A percentile compares a stretch with the other conserved stretches of the same genome.
Evolutionary conservation across 2,329 filamentous ascomycete genomes (phyloP).

Genomic region (Oidium heveae): DNA sequence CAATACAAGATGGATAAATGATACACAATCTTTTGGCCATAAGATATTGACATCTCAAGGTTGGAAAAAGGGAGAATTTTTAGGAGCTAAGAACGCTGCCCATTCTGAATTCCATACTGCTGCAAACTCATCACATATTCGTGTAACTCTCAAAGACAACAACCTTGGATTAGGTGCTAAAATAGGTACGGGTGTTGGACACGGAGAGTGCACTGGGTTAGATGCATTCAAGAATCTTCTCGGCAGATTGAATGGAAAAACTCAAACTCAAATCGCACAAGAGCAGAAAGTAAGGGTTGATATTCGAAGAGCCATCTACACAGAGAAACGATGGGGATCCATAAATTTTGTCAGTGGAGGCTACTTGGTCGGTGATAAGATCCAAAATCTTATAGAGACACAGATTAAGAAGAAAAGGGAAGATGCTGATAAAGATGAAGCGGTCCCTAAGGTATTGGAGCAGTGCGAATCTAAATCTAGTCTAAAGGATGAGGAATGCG

Average conservation of each 20-base stretch:
- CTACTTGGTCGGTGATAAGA: slow-evolving; percentile 32
- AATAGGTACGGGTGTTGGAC: slow-evolving; percentile 36
- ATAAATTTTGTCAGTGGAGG: slow-evolving; percentile 82
- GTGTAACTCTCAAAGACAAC: slow-evolving; percentile 69
- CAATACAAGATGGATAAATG: slow-evolving; percentile 77
- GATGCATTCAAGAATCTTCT: slow-evolving; percentile 70
- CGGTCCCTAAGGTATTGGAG: slow-evolving; percentile 3
- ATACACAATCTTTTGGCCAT: slow-evolving; percentile 65
- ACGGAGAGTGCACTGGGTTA: slow-evolving; percentile 56
- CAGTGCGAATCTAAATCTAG: slow-evolving; percentile 3
- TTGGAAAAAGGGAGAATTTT: slow-evolving; percentile 64
- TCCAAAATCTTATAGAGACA: slow-evolving; percentile 20
- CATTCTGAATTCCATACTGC: slow-evolving; percentile 55
- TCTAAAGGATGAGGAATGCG: slow-evolving; percentile 13
- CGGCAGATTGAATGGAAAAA: slow-evolving; percentile 72
- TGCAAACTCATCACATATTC: slow-evolving; percentile 66
- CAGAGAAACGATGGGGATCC: slow-evolving; percentile 49
- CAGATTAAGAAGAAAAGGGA: slow-evolving; percentile 10
- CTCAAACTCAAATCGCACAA: slow-evolving; percentile 42
- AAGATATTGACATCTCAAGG: slow-evolving; percentile 71
- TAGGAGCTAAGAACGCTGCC: slow-evolving; percentile 52
- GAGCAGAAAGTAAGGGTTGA: slow-evolving; percentile 44
- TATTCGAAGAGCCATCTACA: slow-evolving; percentile 46
- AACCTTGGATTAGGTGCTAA: slow-evolving; percentile 73
- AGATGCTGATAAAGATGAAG: slow-evolving; percentile 4